A percentile compares a stretch with the other conserved stretches of the same genome.
These are phyloP conservation scores for Blastobotrys mokoenaii DNA, from an alignment of 805 yeast species.

Conservation along the genomic window DNA sequence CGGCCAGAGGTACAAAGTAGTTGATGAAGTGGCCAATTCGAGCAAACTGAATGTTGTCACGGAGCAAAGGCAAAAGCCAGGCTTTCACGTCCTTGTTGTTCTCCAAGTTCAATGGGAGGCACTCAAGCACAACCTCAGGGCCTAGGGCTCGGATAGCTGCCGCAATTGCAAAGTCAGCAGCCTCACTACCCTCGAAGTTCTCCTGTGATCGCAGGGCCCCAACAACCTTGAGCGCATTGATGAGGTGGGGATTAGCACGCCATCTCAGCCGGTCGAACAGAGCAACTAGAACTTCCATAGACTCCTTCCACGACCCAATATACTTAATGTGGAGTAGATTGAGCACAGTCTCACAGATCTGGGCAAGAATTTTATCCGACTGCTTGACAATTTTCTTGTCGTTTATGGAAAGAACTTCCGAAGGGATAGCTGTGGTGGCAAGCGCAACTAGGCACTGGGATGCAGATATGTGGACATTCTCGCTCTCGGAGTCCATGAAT, in stretches of 20 bases:
- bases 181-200: constrained; percentile 52
- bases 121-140: constrained; percentile 68
- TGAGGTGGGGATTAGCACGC: constrained; percentile 63
- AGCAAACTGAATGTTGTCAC: constrained; percentile 77
- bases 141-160: constrained; percentile 77
- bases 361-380: constrained; percentile 29
- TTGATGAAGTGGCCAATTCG: constrained; percentile 53
- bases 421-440: constrained; percentile 58
- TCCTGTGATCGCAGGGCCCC: constrained; percentile 86
- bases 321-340: constrained; percentile 64
- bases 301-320: constrained; percentile 66
- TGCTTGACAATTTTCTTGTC: constrained; percentile 16
- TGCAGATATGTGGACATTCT: constrained; percentile 60
- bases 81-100: constrained; percentile 72
- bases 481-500: constrained; percentile 63
- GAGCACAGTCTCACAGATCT: constrained; percentile 46
- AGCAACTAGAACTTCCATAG: constrained; percentile 58
- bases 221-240: constrained; percentile 56
- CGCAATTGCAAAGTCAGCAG: constrained; percentile 73
- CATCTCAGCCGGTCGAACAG: constrained; percentile 54
- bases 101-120: constrained; percentile 69
- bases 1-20: constrained; percentile 57
- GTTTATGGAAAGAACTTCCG: constrained; percentile 38
- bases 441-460: constrained; percentile 82
- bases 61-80: constrained; percentile 84